phyloP scores from a whole-genome alignment of 768 basidiomycete genomes.

The Paxillus involutus region DNA sequence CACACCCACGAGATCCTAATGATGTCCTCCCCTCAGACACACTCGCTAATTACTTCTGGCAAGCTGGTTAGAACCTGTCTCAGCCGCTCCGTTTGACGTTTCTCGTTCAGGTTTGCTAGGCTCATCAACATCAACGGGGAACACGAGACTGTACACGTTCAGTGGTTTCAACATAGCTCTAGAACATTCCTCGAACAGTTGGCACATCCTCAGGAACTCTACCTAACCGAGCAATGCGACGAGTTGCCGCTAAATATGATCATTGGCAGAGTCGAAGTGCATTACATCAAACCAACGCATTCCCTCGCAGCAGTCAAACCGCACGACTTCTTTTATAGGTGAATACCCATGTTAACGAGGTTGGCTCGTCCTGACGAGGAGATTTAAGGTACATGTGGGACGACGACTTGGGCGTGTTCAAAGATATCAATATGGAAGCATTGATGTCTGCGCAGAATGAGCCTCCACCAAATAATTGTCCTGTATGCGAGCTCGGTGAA shows the following conservation, averaged over 20 bases:
- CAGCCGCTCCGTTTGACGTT: background rate
- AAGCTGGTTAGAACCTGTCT: background rate
- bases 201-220: slow-evolving; percentile 63
- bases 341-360: slow-evolving; percentile 1
- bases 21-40: slow-evolving; percentile 39
- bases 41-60: slow-evolving; percentile 69
- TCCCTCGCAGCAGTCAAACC: slow-evolving; percentile 25
- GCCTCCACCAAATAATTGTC: slow-evolving; percentile 52
- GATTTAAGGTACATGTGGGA: slow-evolving; percentile 51
- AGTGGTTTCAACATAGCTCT: slow-evolving; percentile 74
- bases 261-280: slow-evolving; percentile 48
- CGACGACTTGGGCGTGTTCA: slow-evolving; percentile 44
- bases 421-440: slow-evolving; percentile 35
- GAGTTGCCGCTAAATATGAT: slow-evolving; percentile 39
- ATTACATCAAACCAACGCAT: slow-evolving; percentile 29
- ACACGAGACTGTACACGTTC: slow-evolving; percentile 53
- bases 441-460: slow-evolving; percentile 7
- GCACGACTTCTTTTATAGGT: slow-evolving; percentile 62
- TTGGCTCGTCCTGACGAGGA: slow-evolving; percentile 1
- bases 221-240: slow-evolving; percentile 56
- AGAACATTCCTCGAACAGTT: slow-evolving; percentile 62
- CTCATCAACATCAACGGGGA: slow-evolving; percentile 54
- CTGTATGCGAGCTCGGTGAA: slow-evolving; percentile 39
- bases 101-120: slow-evolving; percentile 58
- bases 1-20: slow-evolving; percentile 12